Evolutionary conservation across 495 filamentous ascomycete genomes (phyloP).

Genomic region (Clohesyomyces aquaticus): DNA sequence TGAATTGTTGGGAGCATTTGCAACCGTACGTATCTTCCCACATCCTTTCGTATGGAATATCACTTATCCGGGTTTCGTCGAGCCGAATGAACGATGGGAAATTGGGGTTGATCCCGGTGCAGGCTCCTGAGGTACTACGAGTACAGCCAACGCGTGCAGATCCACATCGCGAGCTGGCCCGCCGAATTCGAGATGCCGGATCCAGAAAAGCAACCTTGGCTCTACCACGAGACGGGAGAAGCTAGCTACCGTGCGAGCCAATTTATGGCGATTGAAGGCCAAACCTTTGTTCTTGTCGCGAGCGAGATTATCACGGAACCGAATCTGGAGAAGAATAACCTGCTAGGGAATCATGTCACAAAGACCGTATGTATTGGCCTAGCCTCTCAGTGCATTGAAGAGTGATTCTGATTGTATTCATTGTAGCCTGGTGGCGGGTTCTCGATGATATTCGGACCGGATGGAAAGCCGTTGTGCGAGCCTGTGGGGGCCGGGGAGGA

Average conservation of each 20-base stretch:
- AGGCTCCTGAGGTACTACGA: conserved; percentile 45
- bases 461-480: conserved; percentile 42
- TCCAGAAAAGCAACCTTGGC: conserved; percentile 38
- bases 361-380: conserved; percentile 16
- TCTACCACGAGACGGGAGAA: conserved; percentile 42
- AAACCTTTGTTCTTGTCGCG: conserved; percentile 29
- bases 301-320: conserved; percentile 35
- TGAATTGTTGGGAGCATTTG: conserved; percentile 48
- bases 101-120: not conserved
- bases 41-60: not conserved
- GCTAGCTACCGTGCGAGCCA: conserved; percentile 32
- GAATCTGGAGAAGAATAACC: conserved; percentile 43
- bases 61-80: too few species aligned
- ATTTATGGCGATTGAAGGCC: conserved; percentile 34
- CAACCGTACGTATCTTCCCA: conserved; percentile 36
- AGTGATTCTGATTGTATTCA: not conserved
- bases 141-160: conserved; percentile 46
- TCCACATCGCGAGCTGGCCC: conserved; percentile 49
- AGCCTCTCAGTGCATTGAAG: not conserved
- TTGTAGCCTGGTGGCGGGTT: conserved; percentile 42
- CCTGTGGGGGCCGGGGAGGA: conserved; percentile 38
- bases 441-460: conserved; percentile 46
- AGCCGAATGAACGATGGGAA: too few species aligned
- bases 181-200: conserved; percentile 38
- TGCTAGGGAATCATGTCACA: conserved; percentile 36